A percentile compares a stretch with the other conserved stretches of the same genome.
phyloP scores from a whole-genome alignment of 441 rosid species.

The Populus hybrid region DNA sequence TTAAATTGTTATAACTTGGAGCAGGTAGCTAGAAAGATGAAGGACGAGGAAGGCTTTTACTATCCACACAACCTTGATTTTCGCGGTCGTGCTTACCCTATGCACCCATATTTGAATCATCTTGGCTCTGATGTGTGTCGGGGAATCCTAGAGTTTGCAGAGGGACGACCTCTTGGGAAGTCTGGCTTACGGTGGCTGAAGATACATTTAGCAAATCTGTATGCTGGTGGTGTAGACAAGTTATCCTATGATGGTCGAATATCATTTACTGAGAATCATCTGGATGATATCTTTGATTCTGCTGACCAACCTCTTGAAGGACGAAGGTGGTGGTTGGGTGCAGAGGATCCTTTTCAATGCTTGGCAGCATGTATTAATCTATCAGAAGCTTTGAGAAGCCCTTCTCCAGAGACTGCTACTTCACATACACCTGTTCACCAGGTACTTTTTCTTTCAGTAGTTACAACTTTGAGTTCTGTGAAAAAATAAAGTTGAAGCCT shows the following conservation, averaged over 20 bases:
- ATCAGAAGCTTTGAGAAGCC: slow-evolving; percentile 89
- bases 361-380: slow-evolving; percentile 86
- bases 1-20: slow-evolving; percentile 30
- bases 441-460: slow-evolving; percentile 38
- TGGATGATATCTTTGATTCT: slow-evolving; percentile 89
- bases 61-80: slow-evolving; percentile 97
- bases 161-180: slow-evolving; percentile 86
- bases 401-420: slow-evolving; percentile 59
- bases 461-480: slow-evolving; percentile 2
- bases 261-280: slow-evolving; percentile 79
- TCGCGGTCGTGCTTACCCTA: slow-evolving; percentile 99
- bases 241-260: slow-evolving; percentile 72
- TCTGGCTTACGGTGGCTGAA: slow-evolving; percentile 78
- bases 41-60: slow-evolving; percentile 89
- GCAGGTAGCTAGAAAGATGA: slow-evolving; percentile 94
- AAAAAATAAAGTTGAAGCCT: slow-evolving; percentile 1
- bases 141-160: slow-evolving; percentile 91
- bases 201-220: slow-evolving; percentile 31
- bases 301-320: slow-evolving; percentile 96
- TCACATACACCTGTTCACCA: slow-evolving; percentile 93
- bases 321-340: slow-evolving; percentile 87
- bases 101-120: slow-evolving; percentile 96
- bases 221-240: slow-evolving; percentile 95
- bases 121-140: slow-evolving; percentile 98
- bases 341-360: slow-evolving; percentile 99